Base-by-base conservation (phyloP, 2,329 filamentous ascomycete species). In the Phoma sp. region DNA sequence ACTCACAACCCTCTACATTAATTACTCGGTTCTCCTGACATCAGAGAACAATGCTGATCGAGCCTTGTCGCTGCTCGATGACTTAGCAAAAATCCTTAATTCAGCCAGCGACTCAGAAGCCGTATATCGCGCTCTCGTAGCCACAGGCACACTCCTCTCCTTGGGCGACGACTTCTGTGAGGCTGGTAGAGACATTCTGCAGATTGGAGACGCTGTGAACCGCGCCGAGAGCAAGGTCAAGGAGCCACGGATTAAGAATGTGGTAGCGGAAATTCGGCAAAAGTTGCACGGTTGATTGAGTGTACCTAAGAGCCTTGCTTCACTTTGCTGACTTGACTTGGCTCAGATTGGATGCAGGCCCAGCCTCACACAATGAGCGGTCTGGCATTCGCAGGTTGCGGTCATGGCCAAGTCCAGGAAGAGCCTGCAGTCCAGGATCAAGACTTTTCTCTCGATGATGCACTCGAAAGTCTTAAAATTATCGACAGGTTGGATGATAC, bases 121-220 rank as follows among this genome's bases (percentile, higher is more conserved):
- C 0, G 77, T 95, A 3, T 98, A 93, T 71, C 86, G 95, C 22
- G 86, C 86, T 0, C 80, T 98, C 5, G 90, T 96, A 6, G 91
- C 90, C 0, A 76, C 93, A 0, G 96, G 95, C 0, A 99, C 93
- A 1, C 71, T 96, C 55, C 73, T 91, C 23, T 80, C 79, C 5
- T 77, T 89, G 11, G 81, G 86, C n/a, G 77, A 78, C 6, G 82
- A 87, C 49, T 82, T 88, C 54, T 83, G 79, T 61, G 78, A 78
- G 63, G 82, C 83, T 33, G 82, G 83, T 48, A 81, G 81, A 71
- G 82, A 86, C 59, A 77, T 87, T 37, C 80, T 83, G 73, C 78
- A 82, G 48, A 67, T 86, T 47, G 70, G 80, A 43, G 72, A 69
- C 60, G 75, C 79, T 43, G 69, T 87, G 54, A 65, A 72, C 33